Conservation (phyloP, 1,139 yeast species). For the Ogataea hybrid region DNA sequence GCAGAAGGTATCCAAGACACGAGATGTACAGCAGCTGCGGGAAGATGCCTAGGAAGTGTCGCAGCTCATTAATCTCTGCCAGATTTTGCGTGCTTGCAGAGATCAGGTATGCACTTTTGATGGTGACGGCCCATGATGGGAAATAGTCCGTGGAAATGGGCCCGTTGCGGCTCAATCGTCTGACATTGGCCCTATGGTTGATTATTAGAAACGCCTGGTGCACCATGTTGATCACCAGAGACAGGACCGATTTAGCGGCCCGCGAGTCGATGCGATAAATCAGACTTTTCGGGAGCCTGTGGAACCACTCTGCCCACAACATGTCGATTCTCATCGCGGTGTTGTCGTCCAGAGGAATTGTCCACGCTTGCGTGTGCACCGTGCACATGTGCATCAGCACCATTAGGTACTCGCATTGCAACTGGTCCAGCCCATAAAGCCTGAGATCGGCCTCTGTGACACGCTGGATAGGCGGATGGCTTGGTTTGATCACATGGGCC, state of each 20-base stretch:
- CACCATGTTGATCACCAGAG: conserved; percentile 63
- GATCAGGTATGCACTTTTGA: conserved; percentile 81
- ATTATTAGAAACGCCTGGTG: conserved; percentile 69
- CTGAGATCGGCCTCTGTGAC: conserved; percentile 6
- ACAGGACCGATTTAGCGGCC: conserved; percentile 51
- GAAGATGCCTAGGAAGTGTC: conserved; percentile 57
- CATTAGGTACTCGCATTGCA: conserved; percentile 10
- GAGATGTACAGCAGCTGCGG: conserved; percentile 57
- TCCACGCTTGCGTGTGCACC: conserved; percentile 5
- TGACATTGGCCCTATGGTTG: conserved; percentile 63
- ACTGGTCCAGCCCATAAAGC: conserved; percentile 8
- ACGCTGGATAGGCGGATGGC: not conserved
- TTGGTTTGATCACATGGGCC: conserved; percentile 1
- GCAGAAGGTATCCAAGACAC: conserved; percentile 69
- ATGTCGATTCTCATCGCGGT: conserved; percentile 51
- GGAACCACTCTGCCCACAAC: conserved; percentile 80
- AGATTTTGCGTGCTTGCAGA: conserved; percentile 67
- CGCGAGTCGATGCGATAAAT: conserved; percentile 53
- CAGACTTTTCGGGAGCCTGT: conserved; percentile 61
- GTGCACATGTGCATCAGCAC: conserved; percentile 4
- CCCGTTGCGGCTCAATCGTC: conserved; percentile 53
- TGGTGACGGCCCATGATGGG: conserved; percentile 80
- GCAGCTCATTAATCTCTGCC: conserved; percentile 60
- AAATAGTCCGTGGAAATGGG: conserved; percentile 43
- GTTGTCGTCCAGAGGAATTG: conserved; percentile 1